Conservation (phyloP, 1,284 basidiomycete species). For the Afroboletus lepidellus region DNA sequence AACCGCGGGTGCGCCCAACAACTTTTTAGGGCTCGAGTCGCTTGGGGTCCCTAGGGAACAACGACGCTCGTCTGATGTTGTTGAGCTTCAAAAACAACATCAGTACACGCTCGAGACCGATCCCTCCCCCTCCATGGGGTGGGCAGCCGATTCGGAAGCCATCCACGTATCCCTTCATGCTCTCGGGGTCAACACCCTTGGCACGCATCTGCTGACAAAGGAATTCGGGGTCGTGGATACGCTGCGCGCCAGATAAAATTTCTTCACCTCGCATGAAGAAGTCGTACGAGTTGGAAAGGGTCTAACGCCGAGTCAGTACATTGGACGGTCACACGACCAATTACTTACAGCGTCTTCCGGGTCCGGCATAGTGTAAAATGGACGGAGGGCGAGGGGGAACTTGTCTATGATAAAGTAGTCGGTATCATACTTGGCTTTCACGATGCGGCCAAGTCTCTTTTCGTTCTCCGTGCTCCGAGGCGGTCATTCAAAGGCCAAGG, state of each 20-base stretch:
- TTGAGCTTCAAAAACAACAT: slow-evolving; percentile 95
- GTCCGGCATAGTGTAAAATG: slow-evolving; percentile 99
- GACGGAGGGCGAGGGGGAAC: slow-evolving; percentile 89
- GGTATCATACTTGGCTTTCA: slow-evolving; percentile 91
- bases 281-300: slow-evolving; percentile 97
- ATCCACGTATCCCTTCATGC: slow-evolving; percentile 90
- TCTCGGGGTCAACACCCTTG: slow-evolving; percentile 80
- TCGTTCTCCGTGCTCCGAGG: slow-evolving; percentile 81
- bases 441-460: slow-evolving; percentile 84
- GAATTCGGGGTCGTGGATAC: slow-evolving; percentile 88
- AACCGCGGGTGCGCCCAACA: not conserved
- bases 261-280: slow-evolving; percentile 99
- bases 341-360: slow-evolving; percentile 74
- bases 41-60: slow-evolving; percentile 96
- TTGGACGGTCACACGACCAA: not conserved
- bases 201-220: slow-evolving; percentile 83
- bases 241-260: slow-evolving; percentile 96
- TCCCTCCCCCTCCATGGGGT: slow-evolving; percentile 84
- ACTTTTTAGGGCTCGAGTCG: slow-evolving; percentile 68
- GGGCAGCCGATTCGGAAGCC: slow-evolving; percentile 94
- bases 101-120: slow-evolving; percentile 91
- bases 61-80: slow-evolving; percentile 90
- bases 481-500: slow-evolving; percentile 10
- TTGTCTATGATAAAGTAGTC: slow-evolving; percentile 99
- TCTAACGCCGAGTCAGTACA: slow-evolving; percentile 41